Evolutionary conservation across 495 filamentous ascomycete genomes (phyloP).

Genomic region (Penicillium robsamsonii): DNA sequence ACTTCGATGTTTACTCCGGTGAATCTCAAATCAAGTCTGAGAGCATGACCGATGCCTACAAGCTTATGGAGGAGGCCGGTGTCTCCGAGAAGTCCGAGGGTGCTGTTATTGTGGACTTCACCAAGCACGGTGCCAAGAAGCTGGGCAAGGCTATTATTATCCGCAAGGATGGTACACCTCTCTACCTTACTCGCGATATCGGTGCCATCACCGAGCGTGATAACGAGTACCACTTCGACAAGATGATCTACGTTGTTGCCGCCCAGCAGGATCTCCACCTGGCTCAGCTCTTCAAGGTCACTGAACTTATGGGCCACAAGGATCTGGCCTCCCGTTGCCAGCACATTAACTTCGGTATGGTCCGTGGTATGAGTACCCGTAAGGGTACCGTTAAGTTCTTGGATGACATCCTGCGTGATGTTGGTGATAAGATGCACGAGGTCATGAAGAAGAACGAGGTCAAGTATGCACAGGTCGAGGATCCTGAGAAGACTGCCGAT

Average conservation of each 20-base stretch:
- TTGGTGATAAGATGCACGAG: constrained; percentile 69
- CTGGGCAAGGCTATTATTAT: constrained; percentile 67
- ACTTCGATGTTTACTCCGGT: constrained; percentile 90
- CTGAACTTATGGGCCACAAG: constrained; percentile 64
- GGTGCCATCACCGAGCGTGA: constrained; percentile 62
- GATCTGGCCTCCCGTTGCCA: constrained; percentile 61
- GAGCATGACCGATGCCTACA: constrained; percentile 66
- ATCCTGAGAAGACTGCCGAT: constrained; percentile 55
- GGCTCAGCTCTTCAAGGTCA: constrained; percentile 67
- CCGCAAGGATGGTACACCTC: constrained; percentile 64
- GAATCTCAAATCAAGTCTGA: constrained; percentile 88
- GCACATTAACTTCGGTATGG: constrained; percentile 75
- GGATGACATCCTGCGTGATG: constrained; percentile 63
- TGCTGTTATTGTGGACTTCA: constrained; percentile 84
- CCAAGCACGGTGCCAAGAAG: constrained; percentile 66
- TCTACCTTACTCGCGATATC: constrained; percentile 73
- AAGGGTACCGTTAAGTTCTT: constrained; percentile 71
- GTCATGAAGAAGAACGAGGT: constrained; percentile 64
- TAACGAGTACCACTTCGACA: constrained; percentile 65
- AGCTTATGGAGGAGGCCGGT: constrained; percentile 64
- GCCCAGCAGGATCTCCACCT: constrained; percentile 72
- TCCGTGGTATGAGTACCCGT: constrained; percentile 65
- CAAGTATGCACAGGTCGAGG: constrained; percentile 63
- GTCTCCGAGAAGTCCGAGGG: constrained; percentile 83
- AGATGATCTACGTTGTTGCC: constrained; percentile 75